phyloP scores from a whole-genome alignment of 768 basidiomycete genomes.

The Tremella mesenterica region DNA sequence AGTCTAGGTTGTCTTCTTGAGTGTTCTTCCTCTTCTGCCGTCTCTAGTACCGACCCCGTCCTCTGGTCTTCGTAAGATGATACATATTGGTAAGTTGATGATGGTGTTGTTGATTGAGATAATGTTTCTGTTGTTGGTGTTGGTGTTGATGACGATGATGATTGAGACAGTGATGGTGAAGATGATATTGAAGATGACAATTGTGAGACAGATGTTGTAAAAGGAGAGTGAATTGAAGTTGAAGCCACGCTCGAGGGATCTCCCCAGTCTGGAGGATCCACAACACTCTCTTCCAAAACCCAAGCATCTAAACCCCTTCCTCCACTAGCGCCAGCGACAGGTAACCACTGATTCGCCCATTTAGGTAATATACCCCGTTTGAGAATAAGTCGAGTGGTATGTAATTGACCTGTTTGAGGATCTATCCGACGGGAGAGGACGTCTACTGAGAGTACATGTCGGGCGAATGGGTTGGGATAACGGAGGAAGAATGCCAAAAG shows the following conservation, averaged over 20 bases:
- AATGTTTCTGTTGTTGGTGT: neutral
- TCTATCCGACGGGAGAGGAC: slow-evolving; percentile 76
- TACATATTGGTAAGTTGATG: too few relatives aligned
- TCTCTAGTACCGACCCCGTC: neutral
- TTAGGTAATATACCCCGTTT: slow-evolving; percentile 84
- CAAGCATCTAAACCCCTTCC: slow-evolving; percentile 73
- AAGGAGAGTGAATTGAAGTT: too few relatives aligned
- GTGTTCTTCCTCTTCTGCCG: neutral
- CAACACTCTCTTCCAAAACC: slow-evolving; percentile 91
- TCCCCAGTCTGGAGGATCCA: slow-evolving; percentile 60
- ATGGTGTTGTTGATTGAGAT: too few relatives aligned
- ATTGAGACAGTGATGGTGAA: too few relatives aligned
- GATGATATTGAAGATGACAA: too few relatives aligned
- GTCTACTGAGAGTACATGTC: slow-evolving; percentile 90
- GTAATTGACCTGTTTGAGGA: slow-evolving; percentile 58
- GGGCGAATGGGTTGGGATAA: slow-evolving; percentile 89
- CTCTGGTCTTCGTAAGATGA: neutral
- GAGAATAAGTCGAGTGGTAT: slow-evolving; percentile 82
- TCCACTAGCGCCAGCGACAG: slow-evolving; percentile 42
- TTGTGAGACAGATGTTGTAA: too few relatives aligned
- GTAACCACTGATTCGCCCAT: slow-evolving; percentile 78
- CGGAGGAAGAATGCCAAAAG: slow-evolving; percentile 88
- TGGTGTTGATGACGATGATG: too few relatives aligned
- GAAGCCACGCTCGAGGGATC: neutral
- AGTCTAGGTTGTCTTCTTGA: slow-evolving; percentile 42